Evolutionary conservation across 805 yeast genomes (phyloP), one percentile per base, ranked within the genome.

Genomic region (Cyberlindnera nakhonratchasimensis): DNA sequence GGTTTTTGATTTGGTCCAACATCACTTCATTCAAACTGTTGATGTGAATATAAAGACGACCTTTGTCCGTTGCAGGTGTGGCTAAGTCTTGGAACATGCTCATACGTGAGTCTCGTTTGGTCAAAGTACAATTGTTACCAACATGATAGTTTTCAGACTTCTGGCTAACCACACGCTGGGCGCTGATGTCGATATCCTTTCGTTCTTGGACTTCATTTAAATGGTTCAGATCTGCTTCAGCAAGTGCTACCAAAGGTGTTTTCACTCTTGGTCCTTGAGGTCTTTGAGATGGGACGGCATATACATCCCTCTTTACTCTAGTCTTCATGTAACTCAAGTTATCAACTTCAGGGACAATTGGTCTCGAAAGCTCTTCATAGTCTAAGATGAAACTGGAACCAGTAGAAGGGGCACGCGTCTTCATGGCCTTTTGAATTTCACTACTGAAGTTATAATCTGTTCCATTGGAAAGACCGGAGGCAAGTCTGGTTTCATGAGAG

Each of bases 11-110:
- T n/a, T 71, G 71, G 1, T 80, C 77, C 42, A 79, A 56, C 4
- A 55, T 52, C 22, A 79, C 57, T 29, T 67, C 69, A 47, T 70
- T 69, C 40, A 79, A 54, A 2, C 75, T 74, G 40, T 75, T 66
- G 39, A 77, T 61, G 43, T 75, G 77, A 13, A 69, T 60, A 45
- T 66, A 69, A 19, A 69, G 46, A 28, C 71, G 61, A 12, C 74
- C 74, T 31, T 62, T 59, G 19, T 76, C 77, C 28, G 66, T 54
- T 26, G 66, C 12, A 14, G 43, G 30, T 3, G 28, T 21, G 18
- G 11, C 10, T 7, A 19, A 25, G 9, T 29, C 31, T 4, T 34
- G 34, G 34, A 16, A 35, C 36, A 42, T 34, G 21, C 34, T 46
- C 36, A 31, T 25, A 7, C 43, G 36, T 7, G 47, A 43, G 18